A percentile compares a stretch with the other conserved stretches of the same genome.
Evolutionary conservation across 441 rosid species (phyloP).

Genomic region (Brassica balearica): DNA sequence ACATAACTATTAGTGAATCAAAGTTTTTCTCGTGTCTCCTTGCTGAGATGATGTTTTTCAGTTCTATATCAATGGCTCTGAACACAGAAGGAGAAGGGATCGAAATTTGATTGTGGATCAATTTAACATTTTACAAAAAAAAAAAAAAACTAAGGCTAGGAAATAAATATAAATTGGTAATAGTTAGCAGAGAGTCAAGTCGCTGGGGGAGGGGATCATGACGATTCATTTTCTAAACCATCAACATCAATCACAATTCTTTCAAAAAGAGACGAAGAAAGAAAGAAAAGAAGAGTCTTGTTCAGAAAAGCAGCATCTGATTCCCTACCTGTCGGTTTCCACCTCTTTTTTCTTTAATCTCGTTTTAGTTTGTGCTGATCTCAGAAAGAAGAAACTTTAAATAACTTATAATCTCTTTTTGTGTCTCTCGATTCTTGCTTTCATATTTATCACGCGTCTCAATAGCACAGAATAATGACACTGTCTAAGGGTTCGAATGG

Average conservation of each 20-base stretch:
- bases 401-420: conserved; percentile 1
- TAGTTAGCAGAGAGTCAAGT: conserved; percentile 1
- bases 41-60: too few relatives aligned
- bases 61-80: too few relatives aligned
- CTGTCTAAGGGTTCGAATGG: too few relatives aligned
- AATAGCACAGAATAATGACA: conserved; percentile 30
- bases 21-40: too few relatives aligned
- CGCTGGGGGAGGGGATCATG: conserved; percentile 24
- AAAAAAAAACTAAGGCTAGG: not conserved
- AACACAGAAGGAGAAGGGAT: too few relatives aligned
- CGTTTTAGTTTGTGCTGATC: conserved; percentile 40
- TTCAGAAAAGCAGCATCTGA: conserved; percentile 42
- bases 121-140: too few relatives aligned
- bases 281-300: conserved; percentile 40
- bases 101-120: too few relatives aligned
- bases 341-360: conserved; percentile 18
- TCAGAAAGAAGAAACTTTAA: conserved; percentile 26
- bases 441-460: conserved; percentile 39
- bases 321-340: conserved; percentile 45
- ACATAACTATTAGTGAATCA: too few relatives aligned
- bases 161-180: conserved; percentile 5
- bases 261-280: conserved; percentile 36
- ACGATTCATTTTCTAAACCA: conserved; percentile 14
- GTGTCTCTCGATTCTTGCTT: conserved; percentile 30
- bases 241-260: conserved; percentile 41